Conservation (phyloP, 2,329 filamentous ascomycete genomes). For the Penicillium sp. region DNA sequence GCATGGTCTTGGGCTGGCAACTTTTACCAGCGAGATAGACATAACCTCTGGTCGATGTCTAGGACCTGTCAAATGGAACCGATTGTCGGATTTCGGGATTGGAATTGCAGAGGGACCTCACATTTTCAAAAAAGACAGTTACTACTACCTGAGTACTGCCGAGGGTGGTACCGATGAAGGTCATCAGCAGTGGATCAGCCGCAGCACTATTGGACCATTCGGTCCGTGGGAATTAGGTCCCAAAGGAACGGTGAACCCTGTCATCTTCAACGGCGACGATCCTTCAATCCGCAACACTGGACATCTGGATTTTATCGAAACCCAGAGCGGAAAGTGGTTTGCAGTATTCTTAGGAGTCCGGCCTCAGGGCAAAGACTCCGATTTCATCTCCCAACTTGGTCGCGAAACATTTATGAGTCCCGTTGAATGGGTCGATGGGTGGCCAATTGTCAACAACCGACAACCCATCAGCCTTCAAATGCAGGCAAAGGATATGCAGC, state of each 20-base stretch:
- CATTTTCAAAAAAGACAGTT: constrained; percentile 51
- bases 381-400: not conserved
- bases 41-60: constrained; percentile 15
- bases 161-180: constrained; percentile 28
- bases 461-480: not conserved
- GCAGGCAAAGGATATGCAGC: not conserved
- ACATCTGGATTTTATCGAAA: not conserved
- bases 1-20: not conserved
- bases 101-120: constrained; percentile 51
- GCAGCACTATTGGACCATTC: not conserved
- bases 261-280: not conserved
- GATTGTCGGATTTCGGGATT: constrained; percentile 28
- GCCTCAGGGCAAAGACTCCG: not conserved
- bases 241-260: not conserved
- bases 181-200: not conserved
- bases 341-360: not conserved
- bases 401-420: not conserved
- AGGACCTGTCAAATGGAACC: not conserved
- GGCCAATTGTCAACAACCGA: not conserved
- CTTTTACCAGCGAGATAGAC: constrained; percentile 35
- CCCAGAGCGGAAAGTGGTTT: not conserved
- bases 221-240: not conserved
- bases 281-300: not conserved
- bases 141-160: constrained; percentile 52
- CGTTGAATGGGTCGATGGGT: not conserved